Evolutionary conservation across 148 eudicot genomes (phyloP), one percentile per base, ranked within the genome.

Genomic region (Hydrangea macrophylla): DNA sequence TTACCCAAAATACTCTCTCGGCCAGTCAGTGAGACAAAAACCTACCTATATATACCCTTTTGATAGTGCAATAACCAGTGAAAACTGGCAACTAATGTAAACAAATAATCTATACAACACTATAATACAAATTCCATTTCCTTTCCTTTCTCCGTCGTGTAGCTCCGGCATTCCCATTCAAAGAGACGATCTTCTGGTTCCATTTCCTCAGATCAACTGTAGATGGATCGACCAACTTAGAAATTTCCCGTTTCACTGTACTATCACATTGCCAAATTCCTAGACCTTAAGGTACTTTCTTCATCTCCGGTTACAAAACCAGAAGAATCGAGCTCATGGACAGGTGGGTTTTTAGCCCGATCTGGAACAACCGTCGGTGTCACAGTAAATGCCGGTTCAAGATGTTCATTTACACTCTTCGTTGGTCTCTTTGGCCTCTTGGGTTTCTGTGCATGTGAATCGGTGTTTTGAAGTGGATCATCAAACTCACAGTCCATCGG

Each of bases 371-470:
- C 58, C 10, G 56, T 45, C 18, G 68, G 48, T 74, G 67, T n/a
- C 17, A 78, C 87, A 42, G 88, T 82, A 79, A 73, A 81, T 58
- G 91, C 93, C 18, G 96, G 92, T 74, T 90, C 96, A 23, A 93
- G 78, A 55, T 73, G 76, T 71, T 90, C 96, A 50, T 93, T 90
- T 30, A 93, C 92, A 60, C 96, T 93, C 86, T 90, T 93, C 15
- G 98, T 93, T 8, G 88, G 90, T 65, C 98, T 82, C 76, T 90
- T 88, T 58, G 78, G 75, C 71, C 92, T 86, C 82, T 90, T 90
- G 23, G 94, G 78, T 78, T 78, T 83, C 65, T 75, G 86, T 44
- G 65, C 82, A 40, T 42, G 72, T 4, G 58, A 67, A 37, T 76
- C 85, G 11, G 71, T 24, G 68, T 77, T 64, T 35, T 58, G 73